These are phyloP conservation scores for Cicer arietinum DNA, from an alignment of 306 rosid genomes.

Conservation along the genomic window DNA sequence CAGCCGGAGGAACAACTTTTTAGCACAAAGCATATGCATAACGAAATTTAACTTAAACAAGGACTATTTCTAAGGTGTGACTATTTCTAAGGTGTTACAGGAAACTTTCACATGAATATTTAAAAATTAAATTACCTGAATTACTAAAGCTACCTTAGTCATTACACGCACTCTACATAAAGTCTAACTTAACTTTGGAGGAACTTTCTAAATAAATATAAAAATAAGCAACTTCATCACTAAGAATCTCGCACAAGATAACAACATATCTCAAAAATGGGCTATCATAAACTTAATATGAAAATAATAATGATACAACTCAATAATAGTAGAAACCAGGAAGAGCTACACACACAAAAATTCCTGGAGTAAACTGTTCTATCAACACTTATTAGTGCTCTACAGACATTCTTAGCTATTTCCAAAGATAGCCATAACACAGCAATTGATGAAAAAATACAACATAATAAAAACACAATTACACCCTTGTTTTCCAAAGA, in stretches of 20 bases:
- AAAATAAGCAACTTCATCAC: conserved; percentile 6
- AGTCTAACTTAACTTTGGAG: not conserved
- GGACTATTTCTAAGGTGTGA: too few species aligned
- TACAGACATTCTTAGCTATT: conserved; percentile 56
- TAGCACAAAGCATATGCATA: too few species aligned
- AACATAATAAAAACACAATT: conserved; percentile 61
- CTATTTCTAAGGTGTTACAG: too few species aligned
- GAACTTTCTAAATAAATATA: not conserved
- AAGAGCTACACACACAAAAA: conserved; percentile 64
- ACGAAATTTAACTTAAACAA: too few species aligned
- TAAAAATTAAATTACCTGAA: too few species aligned
- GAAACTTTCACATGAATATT: too few species aligned
- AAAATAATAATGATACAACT: conserved; percentile 70
- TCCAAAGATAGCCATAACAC: conserved; percentile 54
- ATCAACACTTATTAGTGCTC: conserved; percentile 48
- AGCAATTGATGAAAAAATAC: conserved; percentile 66
- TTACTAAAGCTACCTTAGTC: not conserved
- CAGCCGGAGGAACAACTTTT: too few species aligned
- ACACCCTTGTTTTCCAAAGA: conserved; percentile 76
- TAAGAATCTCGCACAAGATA: conserved; percentile 25
- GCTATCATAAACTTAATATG: conserved; percentile 60
- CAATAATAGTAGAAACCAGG: conserved; percentile 76
- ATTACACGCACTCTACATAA: not conserved
- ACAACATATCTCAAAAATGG: conserved; percentile 40
- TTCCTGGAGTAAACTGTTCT: conserved; percentile 60